Evolutionary conservation across 73 alveolate species (phyloP).

Genomic region (Paramecium bursaria): DNA sequence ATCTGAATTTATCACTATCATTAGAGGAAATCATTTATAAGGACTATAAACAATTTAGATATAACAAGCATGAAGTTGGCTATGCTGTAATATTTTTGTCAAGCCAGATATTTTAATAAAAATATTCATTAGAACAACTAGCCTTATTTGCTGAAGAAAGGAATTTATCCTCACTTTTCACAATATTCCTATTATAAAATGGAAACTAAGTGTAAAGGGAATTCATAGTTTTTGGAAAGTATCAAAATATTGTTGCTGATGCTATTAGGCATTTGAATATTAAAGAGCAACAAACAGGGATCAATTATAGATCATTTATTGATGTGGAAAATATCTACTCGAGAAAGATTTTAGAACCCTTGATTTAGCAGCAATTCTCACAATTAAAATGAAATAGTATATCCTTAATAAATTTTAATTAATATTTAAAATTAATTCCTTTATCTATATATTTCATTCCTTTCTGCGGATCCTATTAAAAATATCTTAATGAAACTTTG

Average conservation of each 20-base stretch:
- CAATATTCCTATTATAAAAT: no score
- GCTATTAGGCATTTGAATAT: neutral
- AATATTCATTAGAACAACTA: no score
- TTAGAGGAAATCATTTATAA: neutral
- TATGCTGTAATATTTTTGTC: conserved; percentile 10
- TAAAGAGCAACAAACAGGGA: neutral
- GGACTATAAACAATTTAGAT: conserved; percentile 18
- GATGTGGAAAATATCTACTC: conserved; percentile 18
- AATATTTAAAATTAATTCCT: no score
- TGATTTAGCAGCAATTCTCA: no score
- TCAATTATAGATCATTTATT: neutral
- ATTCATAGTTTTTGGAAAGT: neutral
- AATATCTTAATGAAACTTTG: no score
- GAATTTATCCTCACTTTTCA: no score
- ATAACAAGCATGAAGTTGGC: neutral
- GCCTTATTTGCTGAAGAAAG: no score
- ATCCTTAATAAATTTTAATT: no score
- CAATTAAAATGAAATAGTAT: no score
- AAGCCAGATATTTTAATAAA: no score
- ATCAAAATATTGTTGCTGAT: neutral
- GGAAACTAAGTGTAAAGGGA: neutral
- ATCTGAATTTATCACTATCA: neutral
- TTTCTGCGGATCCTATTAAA: no score
- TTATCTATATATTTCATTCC: no score
- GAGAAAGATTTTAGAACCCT: conserved; percentile 26